These are phyloP conservation scores for Ascochyta lentis DNA, from an alignment of 2,329 filamentous ascomycete species.

Conservation along the genomic window DNA sequence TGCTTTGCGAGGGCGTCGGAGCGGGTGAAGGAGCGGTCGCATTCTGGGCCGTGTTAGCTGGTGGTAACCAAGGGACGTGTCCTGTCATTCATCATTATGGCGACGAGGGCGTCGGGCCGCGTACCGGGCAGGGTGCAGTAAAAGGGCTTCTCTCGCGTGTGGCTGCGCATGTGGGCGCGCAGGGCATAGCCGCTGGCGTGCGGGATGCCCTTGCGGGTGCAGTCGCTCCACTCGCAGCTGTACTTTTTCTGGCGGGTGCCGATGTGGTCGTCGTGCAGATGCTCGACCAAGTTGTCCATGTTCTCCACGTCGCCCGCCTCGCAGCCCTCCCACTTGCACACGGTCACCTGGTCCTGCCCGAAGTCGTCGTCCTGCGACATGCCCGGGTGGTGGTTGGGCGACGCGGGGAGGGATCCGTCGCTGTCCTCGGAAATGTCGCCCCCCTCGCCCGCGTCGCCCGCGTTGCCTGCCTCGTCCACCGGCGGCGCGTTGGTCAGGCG, in stretches of 20 bases:
- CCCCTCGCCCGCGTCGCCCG: conserved; percentile 48
- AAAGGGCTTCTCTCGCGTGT: conserved; percentile 97
- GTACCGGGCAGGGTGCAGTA: conserved; percentile 93
- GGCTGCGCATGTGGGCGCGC: conserved; percentile 96
- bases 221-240: conserved; percentile 97
- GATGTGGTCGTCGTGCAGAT: conserved; percentile 86
- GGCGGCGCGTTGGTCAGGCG: conserved; percentile 47
- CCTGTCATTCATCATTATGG: too few relatives aligned
- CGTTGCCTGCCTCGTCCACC: conserved; percentile 28
- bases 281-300: conserved; percentile 60
- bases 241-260: conserved; percentile 94
- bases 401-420: conserved; percentile 74
- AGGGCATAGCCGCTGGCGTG: conserved; percentile 96
- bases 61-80: not conserved
- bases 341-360: conserved; percentile 54
- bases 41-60: conserved; percentile 67
- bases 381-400: conserved; percentile 52
- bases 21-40: conserved; percentile 93
- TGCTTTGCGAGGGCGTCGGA: conserved; percentile 97
- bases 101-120: conserved; percentile 24
- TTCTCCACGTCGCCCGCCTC: conserved; percentile 56
- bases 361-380: conserved; percentile 52
- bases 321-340: conserved; percentile 61
- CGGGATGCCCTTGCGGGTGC: conserved; percentile 82
- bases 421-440: conserved; percentile 85